Percentiles rank a stretch among this genome's conserved stretches.
Evolutionary conservation across 1,284 basidiomycete genomes (phyloP).

Genomic region (Ceratobasidium sp.): DNA sequence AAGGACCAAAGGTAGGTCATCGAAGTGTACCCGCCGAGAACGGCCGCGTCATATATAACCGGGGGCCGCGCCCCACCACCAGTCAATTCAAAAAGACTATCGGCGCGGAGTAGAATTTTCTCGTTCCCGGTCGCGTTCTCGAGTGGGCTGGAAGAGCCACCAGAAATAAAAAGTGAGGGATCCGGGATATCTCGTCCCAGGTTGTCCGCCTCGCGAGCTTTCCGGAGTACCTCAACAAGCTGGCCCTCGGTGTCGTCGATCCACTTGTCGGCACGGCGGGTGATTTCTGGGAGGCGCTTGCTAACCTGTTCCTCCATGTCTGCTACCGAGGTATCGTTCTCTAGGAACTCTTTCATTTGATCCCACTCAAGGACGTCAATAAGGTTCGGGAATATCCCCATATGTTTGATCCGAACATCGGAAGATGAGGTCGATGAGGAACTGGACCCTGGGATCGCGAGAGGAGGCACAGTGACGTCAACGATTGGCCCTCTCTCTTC

Average conservation of each 20-base stretch:
- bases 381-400: slow-evolving; percentile 22
- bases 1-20: background rate
- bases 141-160: background rate
- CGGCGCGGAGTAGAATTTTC: slow-evolving; percentile 24
- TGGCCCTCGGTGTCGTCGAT: background rate
- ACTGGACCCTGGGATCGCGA: background rate
- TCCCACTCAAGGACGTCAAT: slow-evolving; percentile 23
- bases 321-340: background rate
- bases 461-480: background rate
- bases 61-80: background rate
- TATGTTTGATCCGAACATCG: background rate
- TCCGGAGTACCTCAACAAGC: background rate
- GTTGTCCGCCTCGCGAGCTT: background rate
- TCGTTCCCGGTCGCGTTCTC: background rate
- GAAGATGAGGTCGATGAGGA: background rate
- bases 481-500: background rate
- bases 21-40: background rate
- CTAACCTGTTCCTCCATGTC: background rate
- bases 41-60: background rate
- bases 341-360: slow-evolving; percentile 7
- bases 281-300: background rate
- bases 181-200: background rate
- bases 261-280: background rate
- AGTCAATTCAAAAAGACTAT: slow-evolving; percentile 22
- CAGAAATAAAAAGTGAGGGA: background rate